Conservation (phyloP, 1,284 basidiomycete genomes). For the Ustilago loliicola region DNA sequence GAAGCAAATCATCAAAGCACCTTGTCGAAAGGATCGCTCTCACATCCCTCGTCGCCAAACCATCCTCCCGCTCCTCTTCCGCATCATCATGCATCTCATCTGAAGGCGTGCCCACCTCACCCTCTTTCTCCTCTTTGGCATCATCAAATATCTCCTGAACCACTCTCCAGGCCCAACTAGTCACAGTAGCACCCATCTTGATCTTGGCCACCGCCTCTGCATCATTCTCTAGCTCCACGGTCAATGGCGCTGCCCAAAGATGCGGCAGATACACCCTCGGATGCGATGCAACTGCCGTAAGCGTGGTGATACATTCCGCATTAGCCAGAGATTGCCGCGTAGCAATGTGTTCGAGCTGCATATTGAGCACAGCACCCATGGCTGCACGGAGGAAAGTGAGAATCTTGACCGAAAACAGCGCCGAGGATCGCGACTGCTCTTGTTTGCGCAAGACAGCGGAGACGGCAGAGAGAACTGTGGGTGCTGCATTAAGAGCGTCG, state of each 20-base stretch:
- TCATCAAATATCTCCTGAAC: slow-evolving; percentile 52
- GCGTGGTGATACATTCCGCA: slow-evolving; percentile 26
- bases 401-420: slow-evolving; percentile 43
- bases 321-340: slow-evolving; percentile 65
- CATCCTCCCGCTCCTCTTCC: slow-evolving; percentile 46
- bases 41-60: slow-evolving; percentile 18
- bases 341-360: slow-evolving; percentile 78
- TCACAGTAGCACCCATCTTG: slow-evolving; percentile 43
- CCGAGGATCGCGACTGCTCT: slow-evolving; percentile 40
- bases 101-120: slow-evolving; percentile 20
- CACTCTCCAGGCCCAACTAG: slow-evolving; percentile 45
- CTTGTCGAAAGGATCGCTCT: slow-evolving; percentile 38
- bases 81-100: slow-evolving; percentile 40
- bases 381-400: slow-evolving; percentile 82
- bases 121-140: slow-evolving; percentile 49
- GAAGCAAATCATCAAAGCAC: slow-evolving; percentile 29
- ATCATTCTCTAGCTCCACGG: slow-evolving; percentile 39
- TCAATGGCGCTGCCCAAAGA: slow-evolving; percentile 37
- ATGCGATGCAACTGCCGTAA: slow-evolving; percentile 37
- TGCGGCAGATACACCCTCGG: slow-evolving; percentile 48
- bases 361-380: slow-evolving; percentile 83
- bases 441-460: slow-evolving; percentile 84
- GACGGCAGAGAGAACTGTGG: slow-evolving; percentile 80
- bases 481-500: slow-evolving; percentile 71
- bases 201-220: slow-evolving; percentile 29